Percentiles rank a stretch among this genome's conserved stretches.
phyloP scores from a whole-genome alignment of 2,329 filamentous ascomycete species.

The Trichoderma sp. region DNA sequence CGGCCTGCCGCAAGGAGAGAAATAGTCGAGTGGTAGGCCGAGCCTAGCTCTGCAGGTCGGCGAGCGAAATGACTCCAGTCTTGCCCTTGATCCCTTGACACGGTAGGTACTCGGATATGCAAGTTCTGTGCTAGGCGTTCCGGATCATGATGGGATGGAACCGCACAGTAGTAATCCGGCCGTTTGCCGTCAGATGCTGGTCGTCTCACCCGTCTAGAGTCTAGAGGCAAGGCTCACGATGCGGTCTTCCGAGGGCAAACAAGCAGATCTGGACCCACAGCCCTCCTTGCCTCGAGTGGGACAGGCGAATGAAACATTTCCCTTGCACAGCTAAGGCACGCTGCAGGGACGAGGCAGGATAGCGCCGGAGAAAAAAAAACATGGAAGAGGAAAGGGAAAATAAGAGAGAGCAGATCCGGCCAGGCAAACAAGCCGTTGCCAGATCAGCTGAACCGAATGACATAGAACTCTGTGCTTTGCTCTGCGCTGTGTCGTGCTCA shows the following conservation, averaged over 20 bases:
- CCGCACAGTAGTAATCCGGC: neutral
- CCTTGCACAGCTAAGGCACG: constrained; percentile 15
- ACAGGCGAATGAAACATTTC: constrained; percentile 7
- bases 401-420: neutral
- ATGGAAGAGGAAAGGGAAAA: neutral
- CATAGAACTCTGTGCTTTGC: neutral
- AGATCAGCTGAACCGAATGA: constrained; percentile 4
- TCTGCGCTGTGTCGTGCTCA: neutral
- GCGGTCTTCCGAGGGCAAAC: constrained; percentile 10
- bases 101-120: neutral
- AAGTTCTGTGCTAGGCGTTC: neutral
- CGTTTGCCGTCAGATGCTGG: neutral
- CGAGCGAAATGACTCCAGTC: neutral
- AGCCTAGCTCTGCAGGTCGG: neutral
- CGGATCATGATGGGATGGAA: neutral
- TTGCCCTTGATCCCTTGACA: constrained; percentile 1
- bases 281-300: constrained; percentile 5
- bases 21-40: neutral
- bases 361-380: neutral
- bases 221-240: neutral
- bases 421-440: neutral
- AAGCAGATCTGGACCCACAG: constrained; percentile 9
- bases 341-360: constrained; percentile 11
- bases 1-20: constrained; percentile 1
- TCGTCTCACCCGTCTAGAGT: neutral